Percentiles rank a stretch among this genome's conserved stretches.
These are phyloP conservation scores for Coelastrella sp. DNA, from an alignment of 139 green algal genomes.

Conservation along the genomic window DNA sequence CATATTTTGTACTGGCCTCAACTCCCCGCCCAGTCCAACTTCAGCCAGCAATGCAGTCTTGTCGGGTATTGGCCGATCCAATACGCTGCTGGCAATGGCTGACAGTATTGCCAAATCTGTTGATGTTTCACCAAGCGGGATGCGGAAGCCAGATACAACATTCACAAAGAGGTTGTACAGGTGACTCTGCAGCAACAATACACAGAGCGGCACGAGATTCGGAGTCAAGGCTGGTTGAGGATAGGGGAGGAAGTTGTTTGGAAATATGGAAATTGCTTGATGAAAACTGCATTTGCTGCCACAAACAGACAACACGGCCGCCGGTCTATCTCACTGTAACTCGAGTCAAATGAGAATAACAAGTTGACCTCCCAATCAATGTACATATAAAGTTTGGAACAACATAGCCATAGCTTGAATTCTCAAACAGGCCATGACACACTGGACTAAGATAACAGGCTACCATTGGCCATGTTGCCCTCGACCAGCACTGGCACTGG, in stretches of 20 bases:
- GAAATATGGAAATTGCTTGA: no score
- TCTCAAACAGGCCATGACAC: no score
- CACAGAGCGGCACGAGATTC: background rate
- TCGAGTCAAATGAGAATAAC: no score
- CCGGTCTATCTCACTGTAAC: no score
- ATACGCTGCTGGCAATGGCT: slow-evolving; percentile 74
- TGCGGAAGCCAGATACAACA: slow-evolving; percentile 75
- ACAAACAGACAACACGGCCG: no score
- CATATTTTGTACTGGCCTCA: slow-evolving; percentile 69
- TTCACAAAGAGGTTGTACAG: slow-evolving; percentile 80
- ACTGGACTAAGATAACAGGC: no score
- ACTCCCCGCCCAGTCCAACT: slow-evolving; percentile 83
- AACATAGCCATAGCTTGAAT: no score
- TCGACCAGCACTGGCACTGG: no score
- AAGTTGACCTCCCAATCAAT: no score
- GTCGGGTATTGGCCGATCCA: slow-evolving; percentile 45
- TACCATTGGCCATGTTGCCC: no score
- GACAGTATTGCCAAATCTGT: slow-evolving; percentile 82
- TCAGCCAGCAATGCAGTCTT: slow-evolving; percentile 74
- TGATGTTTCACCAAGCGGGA: slow-evolving; percentile 69
- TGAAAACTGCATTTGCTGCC: no score
- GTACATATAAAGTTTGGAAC: no score
- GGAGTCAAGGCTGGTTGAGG: background rate
- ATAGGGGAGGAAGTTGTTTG: background rate
- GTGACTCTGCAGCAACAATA: slow-evolving; percentile 12